Percentiles rank a stretch among this genome's conserved stretches.
These are phyloP conservation scores for Leucaena leucocephala DNA, from an alignment of 306 rosid genomes.

Conservation along the genomic window DNA sequence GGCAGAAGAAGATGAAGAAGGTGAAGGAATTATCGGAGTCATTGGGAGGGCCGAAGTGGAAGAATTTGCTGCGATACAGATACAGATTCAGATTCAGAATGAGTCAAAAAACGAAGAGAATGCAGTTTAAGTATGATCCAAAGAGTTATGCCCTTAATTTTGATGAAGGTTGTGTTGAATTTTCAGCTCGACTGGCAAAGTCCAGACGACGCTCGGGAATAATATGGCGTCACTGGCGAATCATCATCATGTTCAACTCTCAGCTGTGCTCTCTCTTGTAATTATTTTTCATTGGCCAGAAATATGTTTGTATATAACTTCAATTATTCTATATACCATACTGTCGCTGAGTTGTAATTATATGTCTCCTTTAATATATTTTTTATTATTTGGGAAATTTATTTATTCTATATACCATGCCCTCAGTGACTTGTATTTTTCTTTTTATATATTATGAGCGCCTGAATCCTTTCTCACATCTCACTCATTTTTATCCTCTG, in stretches of 20 bases:
- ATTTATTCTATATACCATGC: too few relatives aligned
- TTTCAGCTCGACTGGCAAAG: slow-evolving; percentile 31
- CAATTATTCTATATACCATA: not conserved
- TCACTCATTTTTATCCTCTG: too few relatives aligned
- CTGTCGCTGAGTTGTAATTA: not conserved
- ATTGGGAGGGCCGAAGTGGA: slow-evolving; percentile 49
- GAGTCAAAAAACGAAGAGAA: slow-evolving; percentile 30
- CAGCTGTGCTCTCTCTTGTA: not conserved
- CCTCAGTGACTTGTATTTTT: too few relatives aligned
- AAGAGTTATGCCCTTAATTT: slow-evolving; percentile 59
- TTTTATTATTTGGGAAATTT: too few relatives aligned
- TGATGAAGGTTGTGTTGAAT: slow-evolving; percentile 42
- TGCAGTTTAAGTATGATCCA: slow-evolving; percentile 48
- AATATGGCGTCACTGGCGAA: not conserved
- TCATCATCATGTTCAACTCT: not conserved
- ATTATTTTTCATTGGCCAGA: not conserved
- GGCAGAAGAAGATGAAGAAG: slow-evolving; percentile 39
- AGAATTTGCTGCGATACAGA: slow-evolving; percentile 34
- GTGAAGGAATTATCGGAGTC: slow-evolving; percentile 33
- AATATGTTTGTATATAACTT: too few relatives aligned
- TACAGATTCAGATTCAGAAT: not conserved
- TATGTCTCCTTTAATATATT: too few relatives aligned
- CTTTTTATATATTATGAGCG: too few relatives aligned
- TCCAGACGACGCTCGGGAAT: slow-evolving; percentile 10
- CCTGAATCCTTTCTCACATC: too few relatives aligned